Percentiles rank a stretch among this genome's conserved stretches.
Evolutionary conservation across 768 basidiomycete species (phyloP).

Genomic region (Tylopilus vinaceipallidus): DNA sequence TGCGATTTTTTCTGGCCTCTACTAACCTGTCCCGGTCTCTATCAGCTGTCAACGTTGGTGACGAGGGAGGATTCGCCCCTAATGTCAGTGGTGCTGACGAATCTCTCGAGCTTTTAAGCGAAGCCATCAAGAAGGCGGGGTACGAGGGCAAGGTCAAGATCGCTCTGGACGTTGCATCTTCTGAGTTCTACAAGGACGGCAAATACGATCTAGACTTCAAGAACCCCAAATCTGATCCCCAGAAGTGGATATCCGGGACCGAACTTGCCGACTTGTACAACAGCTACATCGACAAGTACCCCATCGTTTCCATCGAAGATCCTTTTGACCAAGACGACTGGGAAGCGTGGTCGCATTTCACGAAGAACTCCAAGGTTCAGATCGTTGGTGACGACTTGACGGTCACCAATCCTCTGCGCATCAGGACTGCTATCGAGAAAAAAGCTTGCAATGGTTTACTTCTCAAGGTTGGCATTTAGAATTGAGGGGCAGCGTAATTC

Average conservation of each 20-base stretch:
- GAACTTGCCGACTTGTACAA: slow-evolving; percentile 94
- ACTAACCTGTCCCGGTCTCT: slow-evolving; percentile 7
- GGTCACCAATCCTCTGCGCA: slow-evolving; percentile 94
- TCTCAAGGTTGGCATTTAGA: slow-evolving; percentile 63
- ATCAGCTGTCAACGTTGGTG: slow-evolving; percentile 96
- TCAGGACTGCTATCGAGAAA: slow-evolving; percentile 99
- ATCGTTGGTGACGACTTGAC: slow-evolving; percentile 96
- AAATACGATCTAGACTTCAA: slow-evolving; percentile 99
- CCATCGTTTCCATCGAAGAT: slow-evolving; percentile 94
- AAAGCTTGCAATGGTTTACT: slow-evolving; percentile 99
- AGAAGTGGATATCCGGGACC: slow-evolving; percentile 91
- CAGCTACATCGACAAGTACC: slow-evolving; percentile 85
- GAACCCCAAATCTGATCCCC: slow-evolving; percentile 98
- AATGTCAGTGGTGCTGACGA: slow-evolving; percentile 98
- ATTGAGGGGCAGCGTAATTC: not conserved
- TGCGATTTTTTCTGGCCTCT: not conserved
- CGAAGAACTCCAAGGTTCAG: slow-evolving; percentile 73
- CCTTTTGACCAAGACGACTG: slow-evolving; percentile 99
- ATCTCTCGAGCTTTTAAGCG: slow-evolving; percentile 90
- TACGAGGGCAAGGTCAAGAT: slow-evolving; percentile 99
- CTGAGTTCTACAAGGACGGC: slow-evolving; percentile 99
- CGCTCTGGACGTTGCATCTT: slow-evolving; percentile 96
- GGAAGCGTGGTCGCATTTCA: slow-evolving; percentile 97
- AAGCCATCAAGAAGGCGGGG: slow-evolving; percentile 97
- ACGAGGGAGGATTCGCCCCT: slow-evolving; percentile 99